Base-by-base conservation (phyloP, 352 stramenopile species). In the Nothophytophthora sp. region DNA sequence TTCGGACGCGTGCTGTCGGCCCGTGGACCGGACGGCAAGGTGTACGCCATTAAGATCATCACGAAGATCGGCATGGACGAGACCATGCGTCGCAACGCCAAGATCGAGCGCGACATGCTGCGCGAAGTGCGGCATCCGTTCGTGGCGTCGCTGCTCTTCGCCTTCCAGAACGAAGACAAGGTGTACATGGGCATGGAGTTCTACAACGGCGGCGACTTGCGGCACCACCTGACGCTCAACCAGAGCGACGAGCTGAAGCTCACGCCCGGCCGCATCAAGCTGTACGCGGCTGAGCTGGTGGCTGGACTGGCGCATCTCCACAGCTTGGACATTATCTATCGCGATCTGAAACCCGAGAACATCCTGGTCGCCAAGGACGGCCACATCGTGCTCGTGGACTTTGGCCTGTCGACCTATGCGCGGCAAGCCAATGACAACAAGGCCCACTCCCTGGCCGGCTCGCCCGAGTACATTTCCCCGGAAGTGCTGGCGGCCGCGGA, bases 181-280 rank as follows among this genome's bases (percentile, higher is more conserved):
- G 77, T 99, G 36, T 99, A 99, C 76, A 89, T 99, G 53, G 96
- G 98, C 16, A 96, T 99, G 70, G 96, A 99, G 72, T 99, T 99
- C 63, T 98, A 97, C 78, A 96, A 97, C 37, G 97, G 97, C 28
- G 97, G 97, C 13, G 96, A 99, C 60, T 63, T 99, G 54, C 80
- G 82, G 2, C 81, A 93, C 32, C 83, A 95, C 52, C 52, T 93
- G 27, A 88, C 68, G n/a, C 40, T 91, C 50, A 87, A 75, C 60
- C 66, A 80, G 47, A 86, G 65, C 24, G 68, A 74, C 42, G 76
- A 89, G 33, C 52, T 90, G 6, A 74, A 74, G 57, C 68, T 93
- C 1, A 92, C 81, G 18, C 71, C 83, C 10, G 56, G 63, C 34
- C 75, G 81, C 1, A 90, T 96, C 45, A 84, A 92, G 50, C 54